These are phyloP conservation scores for Penicillium decumbens DNA, from an alignment of 2,329 filamentous ascomycete species.

Conservation along the genomic window DNA sequence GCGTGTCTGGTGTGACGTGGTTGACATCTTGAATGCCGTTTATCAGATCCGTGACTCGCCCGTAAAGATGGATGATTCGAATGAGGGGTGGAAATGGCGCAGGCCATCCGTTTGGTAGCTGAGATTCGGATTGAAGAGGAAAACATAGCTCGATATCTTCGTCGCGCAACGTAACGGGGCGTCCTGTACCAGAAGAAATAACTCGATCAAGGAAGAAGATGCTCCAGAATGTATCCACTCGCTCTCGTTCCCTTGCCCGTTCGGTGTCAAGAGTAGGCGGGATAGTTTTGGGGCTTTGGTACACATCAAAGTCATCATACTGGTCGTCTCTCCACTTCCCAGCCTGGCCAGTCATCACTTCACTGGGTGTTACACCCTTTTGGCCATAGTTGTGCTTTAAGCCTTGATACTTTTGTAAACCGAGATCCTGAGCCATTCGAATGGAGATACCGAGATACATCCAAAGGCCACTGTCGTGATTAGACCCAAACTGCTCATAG, in stretches of 20 bases:
- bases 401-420: slow-evolving; percentile 75
- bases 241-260: slow-evolving; percentile 68
- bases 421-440: slow-evolving; percentile 73
- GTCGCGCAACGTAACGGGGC: slow-evolving; percentile 76
- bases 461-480: slow-evolving; percentile 85
- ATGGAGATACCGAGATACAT: slow-evolving; percentile 90
- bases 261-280: slow-evolving; percentile 52
- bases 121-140: slow-evolving; percentile 51
- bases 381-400: slow-evolving; percentile 55
- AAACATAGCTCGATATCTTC: slow-evolving; percentile 80
- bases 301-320: slow-evolving; percentile 41
- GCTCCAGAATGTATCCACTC: slow-evolving; percentile 84
- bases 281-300: slow-evolving; percentile 23
- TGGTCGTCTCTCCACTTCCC: slow-evolving; percentile 43
- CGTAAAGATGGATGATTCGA: slow-evolving; percentile 80
- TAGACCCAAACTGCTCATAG: slow-evolving; percentile 83
- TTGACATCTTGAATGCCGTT: slow-evolving; percentile 72
- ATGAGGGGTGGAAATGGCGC: slow-evolving; percentile 75
- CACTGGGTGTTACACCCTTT: slow-evolving; percentile 53
- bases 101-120: slow-evolving; percentile 61
- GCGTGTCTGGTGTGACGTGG: slow-evolving; percentile 70
- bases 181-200: slow-evolving; percentile 80
- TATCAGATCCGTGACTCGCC: slow-evolving; percentile 74
- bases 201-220: slow-evolving; percentile 83
- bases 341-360: slow-evolving; percentile 46